Evolutionary conservation across 345 rosid genomes (phyloP).

Genomic region (Eucalyptus curtisii): DNA sequence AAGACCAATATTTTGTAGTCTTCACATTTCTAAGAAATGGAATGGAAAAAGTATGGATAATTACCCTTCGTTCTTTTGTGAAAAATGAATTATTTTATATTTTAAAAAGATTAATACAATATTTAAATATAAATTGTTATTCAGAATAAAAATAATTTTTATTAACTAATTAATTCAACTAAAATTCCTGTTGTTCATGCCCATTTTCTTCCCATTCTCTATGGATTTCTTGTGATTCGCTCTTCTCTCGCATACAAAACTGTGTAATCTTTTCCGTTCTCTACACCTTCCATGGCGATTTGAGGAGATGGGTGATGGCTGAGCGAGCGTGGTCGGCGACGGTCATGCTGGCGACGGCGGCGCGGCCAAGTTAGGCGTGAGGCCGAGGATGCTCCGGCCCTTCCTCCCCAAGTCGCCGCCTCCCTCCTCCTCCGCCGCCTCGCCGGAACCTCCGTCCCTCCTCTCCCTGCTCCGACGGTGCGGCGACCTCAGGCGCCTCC

Average conservation of each 20-base stretch:
- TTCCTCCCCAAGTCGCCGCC: background rate
- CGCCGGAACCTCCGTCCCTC: background rate
- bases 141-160: background rate
- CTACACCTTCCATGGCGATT: background rate
- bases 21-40: background rate
- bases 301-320: background rate
- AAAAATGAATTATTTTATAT: background rate
- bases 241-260: background rate
- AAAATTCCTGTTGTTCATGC: background rate
- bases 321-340: background rate
- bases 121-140: background rate
- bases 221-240: background rate
- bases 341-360: background rate
- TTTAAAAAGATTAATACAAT: rapidly evolving
- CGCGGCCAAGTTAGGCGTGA: background rate
- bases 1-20: background rate
- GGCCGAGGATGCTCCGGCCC: background rate
- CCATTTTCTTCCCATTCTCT: background rate
- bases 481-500: constrained; percentile 25
- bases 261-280: background rate
- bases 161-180: background rate
- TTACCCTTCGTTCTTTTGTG: rapidly evolving
- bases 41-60: background rate
- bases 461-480: constrained; percentile 3
- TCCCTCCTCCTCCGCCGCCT: background rate